Evolutionary conservation across 805 yeast species (phyloP).

Genomic region (Metschnikowia noctiluminum): DNA sequence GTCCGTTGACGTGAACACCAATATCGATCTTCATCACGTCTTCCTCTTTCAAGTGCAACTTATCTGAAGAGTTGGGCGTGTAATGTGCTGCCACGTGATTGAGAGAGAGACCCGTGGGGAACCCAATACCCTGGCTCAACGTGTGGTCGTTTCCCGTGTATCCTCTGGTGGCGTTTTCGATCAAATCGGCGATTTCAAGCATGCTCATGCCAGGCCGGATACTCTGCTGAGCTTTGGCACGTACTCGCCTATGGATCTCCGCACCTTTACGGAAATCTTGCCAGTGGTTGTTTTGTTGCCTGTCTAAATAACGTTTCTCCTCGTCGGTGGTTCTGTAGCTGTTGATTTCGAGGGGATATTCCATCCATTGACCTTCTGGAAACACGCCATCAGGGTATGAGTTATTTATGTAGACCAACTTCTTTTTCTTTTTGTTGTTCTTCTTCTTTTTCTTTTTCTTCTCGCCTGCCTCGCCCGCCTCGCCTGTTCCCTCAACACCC

Average conservation of each 20-base stretch:
- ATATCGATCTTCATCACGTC: conserved; percentile 97
- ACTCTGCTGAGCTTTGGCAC: conserved; percentile 69
- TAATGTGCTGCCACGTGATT: conserved; percentile 97
- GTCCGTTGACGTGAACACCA: conserved; percentile 95
- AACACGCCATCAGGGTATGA: conserved; percentile 68
- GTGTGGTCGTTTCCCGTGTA: conserved; percentile 65
- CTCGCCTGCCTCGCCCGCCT: conserved; percentile 5
- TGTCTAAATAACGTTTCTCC: conserved; percentile 76
- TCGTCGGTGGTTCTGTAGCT: conserved; percentile 77
- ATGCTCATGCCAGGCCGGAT: conserved; percentile 91
- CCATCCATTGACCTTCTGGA: conserved; percentile 87
- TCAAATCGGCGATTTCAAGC: conserved; percentile 83
- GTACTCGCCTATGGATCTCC: conserved; percentile 89
- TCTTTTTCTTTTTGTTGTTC: conserved; percentile 46
- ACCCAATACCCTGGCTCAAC: conserved; percentile 82
- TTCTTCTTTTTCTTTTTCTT: conserved; percentile 40
- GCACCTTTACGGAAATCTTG: conserved; percentile 94
- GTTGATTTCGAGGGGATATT: conserved; percentile 65
- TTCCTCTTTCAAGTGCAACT: conserved; percentile 70
- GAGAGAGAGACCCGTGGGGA: conserved; percentile 95
- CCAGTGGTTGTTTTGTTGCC: conserved; percentile 62
- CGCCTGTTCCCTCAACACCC: conserved; percentile 20
- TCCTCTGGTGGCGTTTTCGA: conserved; percentile 80
- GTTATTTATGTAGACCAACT: conserved; percentile 60
- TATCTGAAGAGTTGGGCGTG: conserved; percentile 95